Evolutionary conservation across 106 monocot genomes (phyloP), one percentile per base, ranked within the genome.

Genomic region (Acorus gramineus): DNA sequence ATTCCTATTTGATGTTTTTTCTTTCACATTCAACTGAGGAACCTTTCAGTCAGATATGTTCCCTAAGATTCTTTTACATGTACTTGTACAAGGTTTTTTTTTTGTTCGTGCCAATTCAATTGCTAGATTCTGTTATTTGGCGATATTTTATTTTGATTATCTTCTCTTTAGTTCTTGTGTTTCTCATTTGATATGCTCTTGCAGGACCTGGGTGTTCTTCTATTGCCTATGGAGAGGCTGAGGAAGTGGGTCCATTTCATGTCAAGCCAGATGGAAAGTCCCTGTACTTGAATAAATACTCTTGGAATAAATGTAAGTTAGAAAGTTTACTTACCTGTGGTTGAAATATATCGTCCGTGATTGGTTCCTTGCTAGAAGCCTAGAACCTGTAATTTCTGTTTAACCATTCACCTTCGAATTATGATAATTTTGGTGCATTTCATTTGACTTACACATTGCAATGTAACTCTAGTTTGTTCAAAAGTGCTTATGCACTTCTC

Each of bases 171-270:
- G 11, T 47, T 5, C 50, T 57, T 57, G 1, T 50, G 59, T 47
- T 67, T 58, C 43, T 70, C 3, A 64, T 63, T 8, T 3, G 12
- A 11, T 43, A 52, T 45, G 4, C 8, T 63, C 56, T 62, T 62
- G 65, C 56, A 96, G 91, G 91, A 12, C 96, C 96, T 61, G 96
- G 96, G 2, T 96, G 96, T 69, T 96, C 96, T 66, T 91, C 91
- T 45, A 79, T 96, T 73, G 96, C 83, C 56, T 96, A 75, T 73
- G 96, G 96, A 4, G 3, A 91, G 71, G 96, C 90, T 28, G 96
- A 96, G 75, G 96, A 96, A 59, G 42, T 96, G 12, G 96, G 96
- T 3, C 96, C 96, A 66, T 96, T 96, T 73, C 96, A 96, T 70
- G 75, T 96, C 59, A 85, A 85, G 42, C 59, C 80, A 14, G 90